A percentile compares a stretch with the other conserved stretches of the same genome.
Conservation (phyloP, 495 filamentous ascomycete species). For the Xanthoparmelia taractica region DNA sequence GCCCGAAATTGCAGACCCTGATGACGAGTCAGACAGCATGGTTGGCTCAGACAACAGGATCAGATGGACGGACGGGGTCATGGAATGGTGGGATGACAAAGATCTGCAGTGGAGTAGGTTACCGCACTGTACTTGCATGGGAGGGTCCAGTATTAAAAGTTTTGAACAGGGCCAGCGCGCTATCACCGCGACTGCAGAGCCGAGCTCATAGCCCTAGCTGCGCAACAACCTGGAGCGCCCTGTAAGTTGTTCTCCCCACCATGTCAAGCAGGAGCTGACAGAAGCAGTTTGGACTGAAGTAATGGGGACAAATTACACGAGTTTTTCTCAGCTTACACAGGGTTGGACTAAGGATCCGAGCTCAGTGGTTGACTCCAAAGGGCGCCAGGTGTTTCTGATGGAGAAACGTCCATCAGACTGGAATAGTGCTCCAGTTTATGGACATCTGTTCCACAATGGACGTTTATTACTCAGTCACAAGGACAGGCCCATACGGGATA, state of each 20-base stretch:
- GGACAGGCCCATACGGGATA: neutral
- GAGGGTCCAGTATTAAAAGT: neutral
- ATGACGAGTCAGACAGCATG: neutral
- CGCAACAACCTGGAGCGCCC: neutral
- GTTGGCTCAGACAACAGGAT: neutral
- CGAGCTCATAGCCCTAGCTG: neutral
- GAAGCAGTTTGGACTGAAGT: neutral
- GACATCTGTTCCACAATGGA: neutral
- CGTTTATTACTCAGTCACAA: neutral
- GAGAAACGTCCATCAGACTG: neutral
- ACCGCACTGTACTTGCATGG: neutral
- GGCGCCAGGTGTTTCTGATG: neutral
- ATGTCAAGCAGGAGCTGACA: neutral
- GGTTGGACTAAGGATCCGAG: neutral
- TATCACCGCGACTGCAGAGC: neutral
- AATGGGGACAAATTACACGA: neutral
- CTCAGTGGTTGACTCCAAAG: neutral
- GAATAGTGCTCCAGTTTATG: neutral
- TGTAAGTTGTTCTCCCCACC: neutral
- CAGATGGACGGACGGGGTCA: neutral
- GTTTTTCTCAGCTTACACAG: neutral
- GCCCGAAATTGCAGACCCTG: neutral
- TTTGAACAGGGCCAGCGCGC: neutral
- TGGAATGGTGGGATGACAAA: neutral
- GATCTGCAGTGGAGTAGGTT: neutral